A percentile compares a stretch with the other conserved stretches of the same genome.
Evolutionary conservation across 441 rosid genomes (phyloP).

Genomic region (Adansonia grandidieri): DNA sequence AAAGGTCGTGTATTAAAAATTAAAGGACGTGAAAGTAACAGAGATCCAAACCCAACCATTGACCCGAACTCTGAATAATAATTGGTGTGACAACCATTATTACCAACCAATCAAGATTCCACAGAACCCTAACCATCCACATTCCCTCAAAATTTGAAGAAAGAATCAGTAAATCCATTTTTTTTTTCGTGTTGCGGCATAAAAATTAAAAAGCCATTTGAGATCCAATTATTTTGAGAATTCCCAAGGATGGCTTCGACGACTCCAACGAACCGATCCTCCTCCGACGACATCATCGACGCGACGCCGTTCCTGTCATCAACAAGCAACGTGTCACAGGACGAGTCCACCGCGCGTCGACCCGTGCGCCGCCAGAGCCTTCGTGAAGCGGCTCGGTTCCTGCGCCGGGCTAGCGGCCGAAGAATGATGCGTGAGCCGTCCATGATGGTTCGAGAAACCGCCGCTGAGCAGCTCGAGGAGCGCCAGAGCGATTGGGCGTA

Average conservation of each 20-base stretch:
- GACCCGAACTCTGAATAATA: no score
- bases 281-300: constrained; percentile 67
- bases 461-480: constrained; percentile 98
- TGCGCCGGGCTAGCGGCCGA: constrained; percentile 87
- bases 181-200: neutral
- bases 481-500: constrained; percentile 99
- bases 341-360: constrained; percentile 39
- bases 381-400: constrained; percentile 83
- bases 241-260: constrained; percentile 36
- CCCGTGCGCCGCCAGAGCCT: constrained; percentile 67
- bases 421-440: constrained; percentile 96
- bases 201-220: neutral
- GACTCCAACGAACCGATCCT: constrained; percentile 33
- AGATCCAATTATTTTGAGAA: neutral
- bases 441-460: constrained; percentile 87
- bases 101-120: neutral
- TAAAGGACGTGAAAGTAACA: no score
- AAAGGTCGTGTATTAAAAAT: no score
- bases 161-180: no score
- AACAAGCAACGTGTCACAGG: constrained; percentile 30
- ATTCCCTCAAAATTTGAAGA: neutral
- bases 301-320: constrained; percentile 66
- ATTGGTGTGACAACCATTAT: neutral
- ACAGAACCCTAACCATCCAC: constrained; percentile 13
- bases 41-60: no score